A percentile compares a stretch with the other conserved stretches of the same genome.
Evolutionary conservation across 2,329 filamentous ascomycete genomes (phyloP).

Genomic region (Scolecobasidium constrictum): DNA sequence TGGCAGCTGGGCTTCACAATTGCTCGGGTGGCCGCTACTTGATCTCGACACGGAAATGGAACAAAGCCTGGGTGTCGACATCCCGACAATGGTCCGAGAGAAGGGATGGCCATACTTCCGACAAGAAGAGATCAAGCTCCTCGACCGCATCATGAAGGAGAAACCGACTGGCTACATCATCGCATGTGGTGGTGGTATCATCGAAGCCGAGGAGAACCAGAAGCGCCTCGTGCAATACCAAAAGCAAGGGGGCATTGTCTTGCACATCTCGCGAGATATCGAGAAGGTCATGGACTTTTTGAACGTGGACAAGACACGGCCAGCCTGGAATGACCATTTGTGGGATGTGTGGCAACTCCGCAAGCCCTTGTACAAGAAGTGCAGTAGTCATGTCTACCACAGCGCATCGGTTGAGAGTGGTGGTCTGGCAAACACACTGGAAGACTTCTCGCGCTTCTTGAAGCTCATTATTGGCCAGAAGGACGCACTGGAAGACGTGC

Average conservation of each 20-base stretch:
- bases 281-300: constrained; percentile 83
- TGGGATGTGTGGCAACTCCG: constrained; percentile 81
- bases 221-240: constrained; percentile 64
- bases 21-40: constrained; percentile 65
- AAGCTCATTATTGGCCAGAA: constrained; percentile 53
- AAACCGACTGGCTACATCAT: constrained; percentile 70
- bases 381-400: constrained; percentile 90
- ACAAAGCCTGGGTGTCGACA: constrained; percentile 57
- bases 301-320: constrained; percentile 76
- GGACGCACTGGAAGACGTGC: constrained; percentile 44
- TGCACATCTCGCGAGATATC: constrained; percentile 80
- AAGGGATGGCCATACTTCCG: constrained; percentile 86
- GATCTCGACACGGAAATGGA: constrained; percentile 88
- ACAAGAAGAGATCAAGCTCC: constrained; percentile 61
- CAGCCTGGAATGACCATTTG: constrained; percentile 88
- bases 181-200: constrained; percentile 87
- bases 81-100: constrained; percentile 73
- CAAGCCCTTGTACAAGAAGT: constrained; percentile 81
- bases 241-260: constrained; percentile 67
- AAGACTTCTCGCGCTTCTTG: constrained; percentile 66
- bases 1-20: constrained; percentile 70
- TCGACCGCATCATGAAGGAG: constrained; percentile 64
- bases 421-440: constrained; percentile 41
- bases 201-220: constrained; percentile 73
- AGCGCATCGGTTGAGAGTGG: constrained; percentile 52